Conservation (phyloP, 768 basidiomycete genomes). For the Gloeophyllum trabeum region DNA sequence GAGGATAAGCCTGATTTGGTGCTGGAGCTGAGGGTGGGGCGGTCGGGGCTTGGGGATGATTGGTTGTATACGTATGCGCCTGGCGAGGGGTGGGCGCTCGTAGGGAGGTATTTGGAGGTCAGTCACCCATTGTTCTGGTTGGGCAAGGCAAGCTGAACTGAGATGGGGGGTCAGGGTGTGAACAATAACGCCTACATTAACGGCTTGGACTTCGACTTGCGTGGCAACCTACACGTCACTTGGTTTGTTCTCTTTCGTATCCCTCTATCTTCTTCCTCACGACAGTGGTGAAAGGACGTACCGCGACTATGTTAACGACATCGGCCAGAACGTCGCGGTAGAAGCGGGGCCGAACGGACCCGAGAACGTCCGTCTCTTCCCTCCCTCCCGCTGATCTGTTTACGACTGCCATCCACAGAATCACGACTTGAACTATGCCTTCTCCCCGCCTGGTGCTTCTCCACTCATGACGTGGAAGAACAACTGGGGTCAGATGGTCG, state of each 20-base stretch:
- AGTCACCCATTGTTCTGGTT: slow-evolving; percentile 1
- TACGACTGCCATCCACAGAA: slow-evolving; percentile 14
- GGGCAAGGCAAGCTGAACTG: background rate
- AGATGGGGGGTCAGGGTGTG: slow-evolving; percentile 15
- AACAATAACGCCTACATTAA: slow-evolving; percentile 29
- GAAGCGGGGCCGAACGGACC: slow-evolving; percentile 27
- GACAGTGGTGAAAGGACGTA: slow-evolving; percentile 18
- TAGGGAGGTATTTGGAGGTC: slow-evolving; percentile 24
- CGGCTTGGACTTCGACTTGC: slow-evolving; percentile 22
- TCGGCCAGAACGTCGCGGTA: slow-evolving; percentile 24
- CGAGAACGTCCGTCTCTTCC: slow-evolving; percentile 18
- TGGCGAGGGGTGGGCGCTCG: slow-evolving; percentile 15
- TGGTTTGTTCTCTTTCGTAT: slow-evolving; percentile 13
- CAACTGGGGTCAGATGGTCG: slow-evolving; percentile 23
- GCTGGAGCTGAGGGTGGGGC: slow-evolving; percentile 22
- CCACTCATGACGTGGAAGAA: slow-evolving; percentile 24
- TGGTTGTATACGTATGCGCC: slow-evolving; percentile 24
- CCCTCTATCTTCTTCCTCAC: background rate
- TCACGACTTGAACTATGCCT: slow-evolving; percentile 24
- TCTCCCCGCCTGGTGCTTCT: slow-evolving; percentile 16
- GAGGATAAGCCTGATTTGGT: slow-evolving; percentile 16
- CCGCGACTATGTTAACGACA: slow-evolving; percentile 26
- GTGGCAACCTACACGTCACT: slow-evolving; percentile 17
- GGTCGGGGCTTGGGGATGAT: slow-evolving; percentile 25
- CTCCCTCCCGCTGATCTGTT: background rate